phyloP scores from a whole-genome alignment of 768 basidiomycete genomes.

The Obba rivulosa region DNA sequence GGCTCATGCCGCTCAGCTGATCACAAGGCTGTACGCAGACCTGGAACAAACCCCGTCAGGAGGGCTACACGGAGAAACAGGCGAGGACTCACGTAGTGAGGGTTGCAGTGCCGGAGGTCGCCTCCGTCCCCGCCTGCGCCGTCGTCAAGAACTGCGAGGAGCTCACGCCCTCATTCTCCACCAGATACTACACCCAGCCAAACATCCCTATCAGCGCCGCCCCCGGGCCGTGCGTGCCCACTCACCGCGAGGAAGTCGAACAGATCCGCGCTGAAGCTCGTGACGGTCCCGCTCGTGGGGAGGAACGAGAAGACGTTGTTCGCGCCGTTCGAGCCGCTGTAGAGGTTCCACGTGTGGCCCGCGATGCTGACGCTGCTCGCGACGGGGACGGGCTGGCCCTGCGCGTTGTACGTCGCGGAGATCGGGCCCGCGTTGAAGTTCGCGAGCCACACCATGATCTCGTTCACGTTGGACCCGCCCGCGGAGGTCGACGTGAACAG shows the following conservation, averaged over 20 bases:
- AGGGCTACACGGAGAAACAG: background rate
- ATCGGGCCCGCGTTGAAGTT: constrained; percentile 56
- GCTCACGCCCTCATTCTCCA: constrained; percentile 37
- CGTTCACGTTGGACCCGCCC: constrained; percentile 39
- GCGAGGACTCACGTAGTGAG: constrained; percentile 44
- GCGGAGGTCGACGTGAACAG: constrained; percentile 52
- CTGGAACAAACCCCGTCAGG: constrained; percentile 23
- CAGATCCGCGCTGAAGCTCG: constrained; percentile 49
- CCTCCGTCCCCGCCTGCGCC: constrained; percentile 60
- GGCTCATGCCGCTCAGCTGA: constrained; percentile 29
- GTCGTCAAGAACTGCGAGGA: constrained; percentile 52
- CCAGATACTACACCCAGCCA: constrained; percentile 39
- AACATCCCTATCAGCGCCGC: background rate
- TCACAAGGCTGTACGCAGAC: constrained; percentile 38
- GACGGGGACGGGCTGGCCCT: constrained; percentile 43
- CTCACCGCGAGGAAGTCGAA: constrained; percentile 45
- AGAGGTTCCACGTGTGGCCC: constrained; percentile 55
- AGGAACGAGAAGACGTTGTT: constrained; percentile 38
- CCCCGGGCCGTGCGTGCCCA: background rate
- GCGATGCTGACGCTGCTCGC: constrained; percentile 39
- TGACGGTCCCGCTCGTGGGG: constrained; percentile 35
- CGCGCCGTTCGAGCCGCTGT: constrained; percentile 45
- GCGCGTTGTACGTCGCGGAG: constrained; percentile 38
- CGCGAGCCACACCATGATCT: constrained; percentile 66
- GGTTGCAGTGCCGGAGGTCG: constrained; percentile 50